Evolutionary conservation across 2,329 filamentous ascomycete genomes (phyloP).

Genomic region (Juglanconis sp.): DNA sequence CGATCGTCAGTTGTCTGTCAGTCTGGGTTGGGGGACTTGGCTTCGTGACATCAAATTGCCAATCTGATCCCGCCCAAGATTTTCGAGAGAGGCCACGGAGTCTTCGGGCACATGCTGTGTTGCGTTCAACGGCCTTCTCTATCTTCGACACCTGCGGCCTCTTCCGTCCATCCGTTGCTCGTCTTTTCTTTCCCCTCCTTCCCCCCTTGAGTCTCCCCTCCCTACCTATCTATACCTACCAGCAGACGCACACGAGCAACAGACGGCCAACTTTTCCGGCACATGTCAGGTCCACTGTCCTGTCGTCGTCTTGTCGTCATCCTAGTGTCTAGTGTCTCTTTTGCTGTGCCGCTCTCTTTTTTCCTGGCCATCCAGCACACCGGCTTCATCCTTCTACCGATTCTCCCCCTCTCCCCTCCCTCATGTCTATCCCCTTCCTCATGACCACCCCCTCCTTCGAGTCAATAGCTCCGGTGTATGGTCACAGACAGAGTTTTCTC

Average conservation of each 20-base stretch:
- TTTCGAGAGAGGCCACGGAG: background rate
- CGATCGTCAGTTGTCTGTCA: background rate
- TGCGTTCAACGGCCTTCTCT: background rate
- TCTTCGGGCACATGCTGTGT: background rate
- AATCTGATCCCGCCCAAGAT: background rate
- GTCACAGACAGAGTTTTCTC: conserved; percentile 13
- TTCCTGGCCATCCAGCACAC: conserved; percentile 7
- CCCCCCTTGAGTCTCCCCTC: background rate
- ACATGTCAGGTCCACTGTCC: background rate
- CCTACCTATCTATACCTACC: too few relatives aligned
- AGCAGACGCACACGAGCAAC: too few relatives aligned
- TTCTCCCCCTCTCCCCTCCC: background rate
- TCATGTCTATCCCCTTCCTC: background rate
- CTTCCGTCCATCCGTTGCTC: background rate
- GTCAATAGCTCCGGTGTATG: background rate
- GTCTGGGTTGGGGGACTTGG: background rate
- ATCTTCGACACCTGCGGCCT: background rate
- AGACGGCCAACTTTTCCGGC: conserved; percentile 17
- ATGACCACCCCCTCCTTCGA: background rate
- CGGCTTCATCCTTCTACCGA: conserved; percentile 4
- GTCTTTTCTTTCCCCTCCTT: background rate
- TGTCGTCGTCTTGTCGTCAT: background rate
- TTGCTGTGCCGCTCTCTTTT: background rate
- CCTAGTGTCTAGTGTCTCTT: background rate
- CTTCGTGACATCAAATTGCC: background rate